Percentiles rank a stretch among this genome's conserved stretches.
Evolutionary conservation across 179 eudicot species (phyloP).

Genomic region (Drosera spatulata): DNA sequence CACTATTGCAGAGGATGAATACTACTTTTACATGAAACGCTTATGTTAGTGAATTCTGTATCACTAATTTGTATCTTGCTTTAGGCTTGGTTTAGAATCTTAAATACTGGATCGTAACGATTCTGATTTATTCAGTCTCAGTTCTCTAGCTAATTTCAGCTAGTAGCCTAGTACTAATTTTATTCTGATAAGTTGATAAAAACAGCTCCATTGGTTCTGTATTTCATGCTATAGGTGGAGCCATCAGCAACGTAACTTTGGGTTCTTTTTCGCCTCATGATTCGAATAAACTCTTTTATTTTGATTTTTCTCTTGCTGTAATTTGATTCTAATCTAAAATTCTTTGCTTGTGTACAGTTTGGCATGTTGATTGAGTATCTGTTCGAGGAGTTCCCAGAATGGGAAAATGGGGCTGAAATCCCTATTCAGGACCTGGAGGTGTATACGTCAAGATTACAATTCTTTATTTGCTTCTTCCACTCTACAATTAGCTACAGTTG

Average conservation of each 20-base stretch:
- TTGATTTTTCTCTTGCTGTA: not conserved
- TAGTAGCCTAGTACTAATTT: too few species aligned
- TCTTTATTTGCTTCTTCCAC: not conserved
- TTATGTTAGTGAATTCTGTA: not conserved
- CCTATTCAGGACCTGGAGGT: conserved; percentile 87
- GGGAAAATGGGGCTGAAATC: conserved; percentile 59
- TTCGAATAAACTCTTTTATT: not conserved
- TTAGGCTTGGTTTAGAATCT: too few species aligned
- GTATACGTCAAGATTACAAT: conserved; percentile 9
- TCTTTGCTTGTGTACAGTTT: conserved; percentile 42
- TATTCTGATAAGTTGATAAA: too few species aligned
- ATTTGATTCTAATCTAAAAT: not conserved
- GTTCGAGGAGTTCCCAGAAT: conserved; percentile 58
- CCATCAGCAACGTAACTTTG: too few species aligned
- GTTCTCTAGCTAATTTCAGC: too few species aligned
- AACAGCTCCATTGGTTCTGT: too few species aligned
- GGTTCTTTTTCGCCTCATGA: too few species aligned
- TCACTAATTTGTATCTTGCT: too few species aligned
- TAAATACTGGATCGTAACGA: too few species aligned
- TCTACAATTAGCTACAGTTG: not conserved
- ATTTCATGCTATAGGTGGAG: too few species aligned
- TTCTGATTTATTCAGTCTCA: too few species aligned
- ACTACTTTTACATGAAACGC: not conserved
- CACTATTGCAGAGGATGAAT: too few species aligned
- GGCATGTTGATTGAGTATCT: conserved; percentile 92